Evolutionary conservation across 2,329 filamentous ascomycete species (phyloP), one percentile per base, ranked within the genome.

Genomic region (Helotiales sp.): DNA sequence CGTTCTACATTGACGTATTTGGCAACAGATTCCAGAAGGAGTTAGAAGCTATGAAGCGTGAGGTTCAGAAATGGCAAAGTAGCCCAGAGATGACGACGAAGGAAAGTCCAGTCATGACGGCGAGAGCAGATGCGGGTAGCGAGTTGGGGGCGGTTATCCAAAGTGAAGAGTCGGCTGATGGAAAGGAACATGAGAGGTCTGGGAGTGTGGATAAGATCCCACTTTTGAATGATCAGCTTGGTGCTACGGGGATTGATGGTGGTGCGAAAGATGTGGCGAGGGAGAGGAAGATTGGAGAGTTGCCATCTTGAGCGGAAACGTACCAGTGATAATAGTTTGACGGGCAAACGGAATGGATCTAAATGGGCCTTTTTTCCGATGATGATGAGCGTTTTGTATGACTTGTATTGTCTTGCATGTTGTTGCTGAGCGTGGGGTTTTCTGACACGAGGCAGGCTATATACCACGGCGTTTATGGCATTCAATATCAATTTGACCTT

Each of bases 1-100:
- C 93, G 0, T 99, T 90, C 74, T 99, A 99, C 75, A 98, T 99
- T 69, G 95, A 99, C 68, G 91, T 98, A 1, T 99, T 98, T 72
- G 95, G 96, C 54, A 96, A 90, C 68, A 86, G 93, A 2, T 98
- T 99, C 79, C 91, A 99, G 78, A 96, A 93, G 71, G 95, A 99
- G 73, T 80, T 99, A 12, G 93, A 99, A 71, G 83, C 88, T 52
- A 83, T 99, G 76, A 93, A 89, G 75, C 85, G 85, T 55, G 95
- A 99, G 70, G 92, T 99, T 8, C 83, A 87, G 46, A 93, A 91
- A 72, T 96, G 91, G 91, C 92, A 96, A 73, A 80, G 78, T 60
- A 81, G 76, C 30, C 80, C 83, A 1, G 82, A 85, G 15, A 66
- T 78, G 67, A 69, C 69, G 57, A 70, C 70, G 19, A n/a, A n/a